phyloP scores from a whole-genome alignment of 2,329 filamentous ascomycete species.

The Apiospora kogelbergensis region DNA sequence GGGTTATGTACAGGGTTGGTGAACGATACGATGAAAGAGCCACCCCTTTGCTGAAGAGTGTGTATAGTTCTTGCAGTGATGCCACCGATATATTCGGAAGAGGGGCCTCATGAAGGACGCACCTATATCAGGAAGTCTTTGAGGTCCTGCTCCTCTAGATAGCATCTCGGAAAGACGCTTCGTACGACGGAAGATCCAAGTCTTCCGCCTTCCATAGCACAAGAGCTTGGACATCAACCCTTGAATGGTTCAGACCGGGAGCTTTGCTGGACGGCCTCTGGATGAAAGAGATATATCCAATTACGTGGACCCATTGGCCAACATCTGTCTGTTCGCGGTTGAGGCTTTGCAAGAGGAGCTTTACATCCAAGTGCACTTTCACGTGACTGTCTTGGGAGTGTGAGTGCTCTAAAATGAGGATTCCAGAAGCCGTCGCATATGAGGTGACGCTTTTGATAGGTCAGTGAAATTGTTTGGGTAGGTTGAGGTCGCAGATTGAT shows the following conservation, averaged over 20 bases:
- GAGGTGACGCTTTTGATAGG: slow-evolving; percentile 43
- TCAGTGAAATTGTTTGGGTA: not conserved
- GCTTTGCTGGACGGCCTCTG: slow-evolving; percentile 11
- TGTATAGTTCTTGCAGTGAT: not conserved
- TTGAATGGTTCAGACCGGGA: slow-evolving; percentile 21
- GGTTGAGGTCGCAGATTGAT: not conserved
- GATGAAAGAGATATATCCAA: slow-evolving; percentile 68
- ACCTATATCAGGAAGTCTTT: not conserved
- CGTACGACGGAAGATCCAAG: slow-evolving; percentile 70
- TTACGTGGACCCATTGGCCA: slow-evolving; percentile 87
- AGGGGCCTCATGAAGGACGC: not conserved
- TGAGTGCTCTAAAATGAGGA: slow-evolving; percentile 67
- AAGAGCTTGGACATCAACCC: slow-evolving; percentile 65
- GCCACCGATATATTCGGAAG: not conserved
- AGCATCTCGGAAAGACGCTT: slow-evolving; percentile 49
- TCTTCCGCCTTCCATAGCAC: slow-evolving; percentile 76
- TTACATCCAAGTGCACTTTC: slow-evolving; percentile 66
- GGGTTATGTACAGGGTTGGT: not conserved
- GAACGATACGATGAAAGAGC: not conserved
- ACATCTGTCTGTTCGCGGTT: slow-evolving; percentile 62
- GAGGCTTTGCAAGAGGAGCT: slow-evolving; percentile 67
- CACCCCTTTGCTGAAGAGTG: not conserved
- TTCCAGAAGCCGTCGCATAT: slow-evolving; percentile 55
- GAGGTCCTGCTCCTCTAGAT: not conserved
- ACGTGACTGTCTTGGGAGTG: slow-evolving; percentile 50